Evolutionary conservation across 257 asterid species (phyloP), one percentile per base, ranked within the genome.

Genomic region (Solanum boliviense): DNA sequence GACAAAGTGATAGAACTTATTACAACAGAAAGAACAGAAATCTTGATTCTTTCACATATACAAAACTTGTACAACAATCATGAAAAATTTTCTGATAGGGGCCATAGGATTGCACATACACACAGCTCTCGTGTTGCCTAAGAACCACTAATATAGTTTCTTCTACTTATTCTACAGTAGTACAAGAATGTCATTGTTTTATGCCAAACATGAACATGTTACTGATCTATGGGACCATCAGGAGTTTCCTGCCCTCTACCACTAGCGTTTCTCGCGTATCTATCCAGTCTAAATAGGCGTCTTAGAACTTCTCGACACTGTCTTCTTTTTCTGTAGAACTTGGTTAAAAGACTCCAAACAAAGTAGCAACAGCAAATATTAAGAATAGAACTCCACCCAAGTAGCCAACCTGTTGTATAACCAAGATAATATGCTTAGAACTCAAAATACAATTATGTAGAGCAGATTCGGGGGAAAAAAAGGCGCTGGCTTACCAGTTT

Each of bases 371-470:
- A 20, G 98, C 98, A 62, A 97, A 97, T 74, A 92, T 90, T 83
- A 96, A 87, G 91, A 97, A 97, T 62, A 97, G 78, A 46, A 90
- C 92, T 89, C 99, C 99, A 35, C 99, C 98, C n/a, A 93, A 52
- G 93, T 92, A 97, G 84, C 99, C 99, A 67, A 96, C 98, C 99
- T 97, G 96, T 85, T 84, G 16, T 72, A 44, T 73, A 84, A 78
- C 71, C 87, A 89, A 15, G 18, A 7, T 86, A 83, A 13, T 82
- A 70, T 72, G 20, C 88, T 87, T 87, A 70, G 56, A 60, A 87
- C 23, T 75, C 74, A 34, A 39, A 62, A 68, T 78, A 48, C 18
- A 29, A 62, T 18, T 23, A n/a, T 70, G 23, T 21, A 23, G 46
- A 32, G 56, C 38, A 2, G 35, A 2, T 38, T 25, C 13, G 12